Evolutionary conservation across 306 rosid genomes (phyloP).

Genomic region (Ziziphus jujuba): DNA sequence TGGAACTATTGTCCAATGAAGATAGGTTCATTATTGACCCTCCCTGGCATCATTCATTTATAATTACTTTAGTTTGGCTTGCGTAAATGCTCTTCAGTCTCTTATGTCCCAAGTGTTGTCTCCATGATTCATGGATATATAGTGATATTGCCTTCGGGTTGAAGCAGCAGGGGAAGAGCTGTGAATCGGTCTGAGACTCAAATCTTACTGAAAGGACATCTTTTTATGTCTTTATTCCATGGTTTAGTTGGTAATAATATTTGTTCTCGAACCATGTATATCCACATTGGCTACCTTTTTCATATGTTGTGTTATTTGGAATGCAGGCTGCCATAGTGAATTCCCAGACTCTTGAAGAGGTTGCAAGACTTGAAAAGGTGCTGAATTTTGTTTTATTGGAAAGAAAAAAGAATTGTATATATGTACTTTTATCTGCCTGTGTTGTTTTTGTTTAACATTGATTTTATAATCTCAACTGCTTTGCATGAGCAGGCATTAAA

Average conservation of each 20-base stretch:
- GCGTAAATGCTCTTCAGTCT: too few relatives aligned
- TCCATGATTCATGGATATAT: too few relatives aligned
- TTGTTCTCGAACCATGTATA: not conserved
- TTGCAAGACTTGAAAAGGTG: slow-evolving; percentile 98
- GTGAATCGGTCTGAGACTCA: too few relatives aligned
- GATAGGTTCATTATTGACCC: too few relatives aligned
- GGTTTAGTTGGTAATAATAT: not conserved
- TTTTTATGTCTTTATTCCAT: too few relatives aligned
- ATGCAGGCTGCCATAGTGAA: slow-evolving; percentile 97
- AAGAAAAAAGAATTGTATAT: not conserved
- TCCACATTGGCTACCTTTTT: not conserved
- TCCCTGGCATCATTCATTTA: too few relatives aligned
- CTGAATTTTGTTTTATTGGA: slow-evolving; percentile 21
- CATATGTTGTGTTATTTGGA: slow-evolving; percentile 9
- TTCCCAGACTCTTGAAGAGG: slow-evolving; percentile 97
- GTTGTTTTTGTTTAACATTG: slow-evolving; percentile 5
- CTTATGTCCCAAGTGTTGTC: too few relatives aligned
- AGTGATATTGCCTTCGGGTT: too few relatives aligned
- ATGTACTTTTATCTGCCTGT: not conserved
- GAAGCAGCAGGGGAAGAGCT: too few relatives aligned
- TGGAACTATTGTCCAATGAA: too few relatives aligned
- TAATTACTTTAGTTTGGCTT: too few relatives aligned
- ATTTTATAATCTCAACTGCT: slow-evolving; percentile 9
- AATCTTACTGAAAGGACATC: too few relatives aligned
- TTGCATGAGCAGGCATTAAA: slow-evolving; percentile 69